Base-by-base conservation (phyloP, 2,329 filamentous ascomycete genomes). In the Nothophoma quercina region DNA sequence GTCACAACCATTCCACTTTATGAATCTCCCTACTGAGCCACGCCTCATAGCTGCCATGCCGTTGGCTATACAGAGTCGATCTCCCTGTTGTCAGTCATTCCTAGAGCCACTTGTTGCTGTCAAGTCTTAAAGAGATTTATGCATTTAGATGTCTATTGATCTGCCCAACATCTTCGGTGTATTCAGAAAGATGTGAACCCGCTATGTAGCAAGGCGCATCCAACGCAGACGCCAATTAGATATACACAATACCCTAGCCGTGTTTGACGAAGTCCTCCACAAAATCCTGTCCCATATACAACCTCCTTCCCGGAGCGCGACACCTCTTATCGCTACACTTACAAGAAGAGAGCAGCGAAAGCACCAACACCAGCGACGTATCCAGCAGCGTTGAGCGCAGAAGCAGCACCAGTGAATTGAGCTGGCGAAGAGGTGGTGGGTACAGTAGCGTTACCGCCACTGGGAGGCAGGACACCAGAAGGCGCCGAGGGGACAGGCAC, bases 341-440 rank as follows among this genome's bases (percentile, higher is more conserved):
- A n/a, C n/a, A 72, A 32, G 69, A 67, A 36, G 59, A 64, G 15
- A 72, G 47, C 33, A 72, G 34, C 18, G 62, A 55, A 2, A 62
- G n/a, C 58, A 46, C 62, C 69, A 9, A 59, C 61, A 13, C 65
- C 52, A 10, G 62, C 57, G 41, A 60, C 64, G 8, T 25, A 72
- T 21, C 8, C 59, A 15, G 60, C 56, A n/a, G 60, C 60, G 54
- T 61, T 64, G 55, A 60, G 58, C 7, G 54, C 55, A 43, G 48
- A 61, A 1, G 70, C 70, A 5, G 64, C 67, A 41, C 68, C 69
- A 15, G 65, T 65, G 54, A 72, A 71, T 35, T 69, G 21, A 15
- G 61, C 56, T 1, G 58, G 47, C 4, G 67, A 61, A 13, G 63
- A 59, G 13, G 48, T 42, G 1, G 26, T 38, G 1, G 50, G 50